Conservation (phyloP, 768 basidiomycete genomes). For the Leccinum incarnatum region DNA sequence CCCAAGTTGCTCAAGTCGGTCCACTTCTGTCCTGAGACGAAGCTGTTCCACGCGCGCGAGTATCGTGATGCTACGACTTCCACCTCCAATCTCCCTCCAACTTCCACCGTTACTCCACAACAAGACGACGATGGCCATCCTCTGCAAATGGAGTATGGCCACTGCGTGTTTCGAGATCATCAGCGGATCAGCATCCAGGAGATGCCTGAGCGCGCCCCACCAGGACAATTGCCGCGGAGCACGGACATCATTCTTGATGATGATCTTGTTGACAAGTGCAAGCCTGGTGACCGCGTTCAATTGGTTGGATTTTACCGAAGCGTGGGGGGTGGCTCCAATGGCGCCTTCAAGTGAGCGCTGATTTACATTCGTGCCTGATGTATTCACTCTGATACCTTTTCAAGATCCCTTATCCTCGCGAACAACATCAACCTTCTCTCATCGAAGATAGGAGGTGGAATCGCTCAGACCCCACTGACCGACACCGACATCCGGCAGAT, state of each 20-base stretch:
- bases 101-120: constrained; percentile 83
- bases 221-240: constrained; percentile 93
- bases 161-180: constrained; percentile 91
- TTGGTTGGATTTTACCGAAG: constrained; percentile 94
- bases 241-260: constrained; percentile 96
- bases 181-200: constrained; percentile 98
- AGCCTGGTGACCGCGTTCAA: constrained; percentile 97
- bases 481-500: constrained; percentile 95
- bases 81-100: constrained; percentile 82
- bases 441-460: constrained; percentile 92
- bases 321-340: constrained; percentile 84
- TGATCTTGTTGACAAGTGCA: constrained; percentile 95
- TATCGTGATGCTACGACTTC: constrained; percentile 93
- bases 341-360: constrained; percentile 84
- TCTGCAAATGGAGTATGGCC: constrained; percentile 89
- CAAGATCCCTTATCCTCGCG: constrained; percentile 86
- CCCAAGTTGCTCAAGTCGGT: constrained; percentile 98
- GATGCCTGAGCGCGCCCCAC: constrained; percentile 98
- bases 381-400: constrained; percentile 13
- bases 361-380: constrained; percentile 9
- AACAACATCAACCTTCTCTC: constrained; percentile 95
- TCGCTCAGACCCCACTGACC: constrained; percentile 88
- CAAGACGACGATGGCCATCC: constrained; percentile 86
- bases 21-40: constrained; percentile 90
- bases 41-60: constrained; percentile 77